phyloP scores from a whole-genome alignment of 2,329 filamentous ascomycete species.

The Aspergillus niger region DNA sequence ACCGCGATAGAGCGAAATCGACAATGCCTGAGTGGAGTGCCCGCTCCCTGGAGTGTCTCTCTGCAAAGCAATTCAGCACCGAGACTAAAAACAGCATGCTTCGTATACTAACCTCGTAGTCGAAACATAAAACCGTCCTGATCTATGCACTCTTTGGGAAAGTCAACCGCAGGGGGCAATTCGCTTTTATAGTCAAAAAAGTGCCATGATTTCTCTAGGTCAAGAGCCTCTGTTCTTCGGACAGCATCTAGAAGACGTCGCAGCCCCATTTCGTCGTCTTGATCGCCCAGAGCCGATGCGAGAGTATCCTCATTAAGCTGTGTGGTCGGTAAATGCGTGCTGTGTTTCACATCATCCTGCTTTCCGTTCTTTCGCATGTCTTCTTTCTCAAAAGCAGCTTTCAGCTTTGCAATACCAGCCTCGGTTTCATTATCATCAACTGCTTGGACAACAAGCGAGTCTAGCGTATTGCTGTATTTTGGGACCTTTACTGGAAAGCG shows the following conservation, averaged over 20 bases:
- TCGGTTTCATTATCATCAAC: constrained; percentile 61
- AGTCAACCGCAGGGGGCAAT: constrained; percentile 28
- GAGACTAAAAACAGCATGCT: not conserved
- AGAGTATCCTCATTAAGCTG: constrained; percentile 44
- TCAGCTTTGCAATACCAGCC: constrained; percentile 50
- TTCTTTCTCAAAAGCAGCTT: constrained; percentile 30
- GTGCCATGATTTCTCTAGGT: constrained; percentile 56
- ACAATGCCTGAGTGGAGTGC: constrained; percentile 65
- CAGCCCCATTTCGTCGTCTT: constrained; percentile 46
- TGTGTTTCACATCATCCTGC: not conserved
- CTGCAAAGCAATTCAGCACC: constrained; percentile 29
- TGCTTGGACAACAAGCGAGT: constrained; percentile 62
- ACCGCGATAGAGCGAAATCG: constrained; percentile 53
- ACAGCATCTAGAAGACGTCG: constrained; percentile 59
- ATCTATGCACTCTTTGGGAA: constrained; percentile 38
- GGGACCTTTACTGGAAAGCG: constrained; percentile 25
- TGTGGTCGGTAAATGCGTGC: constrained; percentile 9
- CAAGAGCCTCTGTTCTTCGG: constrained; percentile 61
- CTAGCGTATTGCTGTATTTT: constrained; percentile 66
- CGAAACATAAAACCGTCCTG: constrained; percentile 32
- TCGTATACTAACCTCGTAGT: constrained; percentile 35
- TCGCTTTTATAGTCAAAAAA: constrained; percentile 53
- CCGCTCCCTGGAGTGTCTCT: constrained; percentile 57
- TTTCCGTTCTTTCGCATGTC: not conserved
- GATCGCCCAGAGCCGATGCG: constrained; percentile 46